Base-by-base conservation (phyloP, 129 eudicot species). In the Pittosporum tobira region DNA sequence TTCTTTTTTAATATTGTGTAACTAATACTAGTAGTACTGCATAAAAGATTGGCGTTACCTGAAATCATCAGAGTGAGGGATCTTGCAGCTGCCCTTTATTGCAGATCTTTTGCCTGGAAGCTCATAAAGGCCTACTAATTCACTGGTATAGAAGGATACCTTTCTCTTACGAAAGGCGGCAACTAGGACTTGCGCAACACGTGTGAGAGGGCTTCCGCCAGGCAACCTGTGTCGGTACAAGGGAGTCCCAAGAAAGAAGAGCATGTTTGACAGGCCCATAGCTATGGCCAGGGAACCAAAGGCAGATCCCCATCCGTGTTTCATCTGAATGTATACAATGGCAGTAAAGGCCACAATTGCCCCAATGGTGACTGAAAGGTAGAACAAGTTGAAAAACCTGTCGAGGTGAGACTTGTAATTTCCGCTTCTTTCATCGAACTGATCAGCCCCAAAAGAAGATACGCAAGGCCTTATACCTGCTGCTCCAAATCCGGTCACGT, bases 391-490 rank as follows among this genome's bases (percentile, higher is more conserved):
- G 88, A 90, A 90, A 53, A 85, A 90, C 61, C 83, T 78, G 38
- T 85, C 97, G 2, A 85, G 75, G 57, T 82, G 88, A 34, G 83
- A 48, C 61, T 83, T 78, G 71, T 90, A 85, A 50, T 79, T 76
- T 61, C 64, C 66, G 43, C 84, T 80, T 61, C 72, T 77, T 57
- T 90, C 97, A 15, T 90, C 97, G 65, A 90, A 90, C 66, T 90
- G 97, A 70, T 90, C 97, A 5, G 97, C 95, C 13, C 97, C 97
- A 50, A 90, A 85, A 23, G 97, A 85, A 20, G 97, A 85, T 8
- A 90, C 95, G 31, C 95, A 85, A n/a, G 97, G 97, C 74, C 95
- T 78, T 54, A 85, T 85, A n/a, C 97, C 97, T 9, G 95, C 97
- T 11, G 94, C 95, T 59, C 97, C 97, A 66, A 90, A 80, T 22